These are phyloP conservation scores for Dianthus caryophyllus DNA, from an alignment of 148 eudicot genomes.

Conservation along the genomic window DNA sequence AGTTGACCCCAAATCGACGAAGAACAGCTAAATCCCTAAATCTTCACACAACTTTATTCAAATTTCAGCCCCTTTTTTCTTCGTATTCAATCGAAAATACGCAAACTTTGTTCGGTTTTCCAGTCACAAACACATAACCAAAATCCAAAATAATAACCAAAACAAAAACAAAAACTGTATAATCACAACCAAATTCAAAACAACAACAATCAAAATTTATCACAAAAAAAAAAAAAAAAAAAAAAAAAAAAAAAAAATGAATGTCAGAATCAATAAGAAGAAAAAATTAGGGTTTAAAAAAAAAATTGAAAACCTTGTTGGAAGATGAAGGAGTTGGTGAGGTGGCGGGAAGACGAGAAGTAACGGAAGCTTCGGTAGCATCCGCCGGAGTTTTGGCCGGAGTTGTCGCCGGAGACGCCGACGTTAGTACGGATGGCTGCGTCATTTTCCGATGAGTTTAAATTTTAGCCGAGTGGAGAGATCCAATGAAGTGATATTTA, in stretches of 20 bases:
- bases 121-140: background rate
- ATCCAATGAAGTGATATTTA: background rate
- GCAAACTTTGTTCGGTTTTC: background rate
- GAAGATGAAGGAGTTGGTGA: conserved; percentile 24
- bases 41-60: background rate
- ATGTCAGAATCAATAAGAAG: background rate
- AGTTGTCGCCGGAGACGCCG: background rate
- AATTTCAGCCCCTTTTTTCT: background rate
- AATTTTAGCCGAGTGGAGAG: too few relatives aligned
- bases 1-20: too few relatives aligned
- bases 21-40: too few relatives aligned
- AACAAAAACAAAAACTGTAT: too few relatives aligned
- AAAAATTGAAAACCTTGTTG: conserved; percentile 17
- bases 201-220: conserved; percentile 1
- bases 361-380: conserved; percentile 16
- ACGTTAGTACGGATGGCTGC: conserved; percentile 1
- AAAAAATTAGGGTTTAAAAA: background rate
- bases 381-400: conserved; percentile 2
- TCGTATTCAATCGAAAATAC: too few relatives aligned
- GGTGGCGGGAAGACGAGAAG: conserved; percentile 19
- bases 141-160: too few relatives aligned
- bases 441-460: background rate
- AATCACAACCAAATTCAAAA: background rate
- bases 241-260: background rate
- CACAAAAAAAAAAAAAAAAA: background rate